These are phyloP conservation scores for Pleurotus citrinopileatus DNA, from an alignment of 768 basidiomycete species.

Conservation along the genomic window DNA sequence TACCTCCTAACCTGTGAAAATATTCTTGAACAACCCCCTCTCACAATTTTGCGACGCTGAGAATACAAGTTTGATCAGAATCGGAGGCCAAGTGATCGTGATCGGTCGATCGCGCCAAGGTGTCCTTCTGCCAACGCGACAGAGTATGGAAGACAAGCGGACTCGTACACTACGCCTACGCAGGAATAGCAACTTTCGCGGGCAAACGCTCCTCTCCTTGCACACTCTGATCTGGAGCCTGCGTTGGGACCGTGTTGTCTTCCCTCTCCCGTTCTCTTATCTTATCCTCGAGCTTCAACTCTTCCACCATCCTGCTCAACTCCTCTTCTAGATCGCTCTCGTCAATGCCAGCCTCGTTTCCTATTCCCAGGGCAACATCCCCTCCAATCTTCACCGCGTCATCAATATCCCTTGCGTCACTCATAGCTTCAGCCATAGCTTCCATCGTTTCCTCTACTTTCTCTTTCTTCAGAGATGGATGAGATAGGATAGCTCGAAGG, in stretches of 20 bases:
- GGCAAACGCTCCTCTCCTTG: neutral
- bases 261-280: slow-evolving; percentile 20
- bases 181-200: slow-evolving; percentile 16
- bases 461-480: slow-evolving; percentile 78
- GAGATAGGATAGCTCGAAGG: slow-evolving; percentile 68
- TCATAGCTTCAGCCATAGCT: slow-evolving; percentile 77
- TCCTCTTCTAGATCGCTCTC: slow-evolving; percentile 61
- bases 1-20: too few relatives aligned
- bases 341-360: slow-evolving; percentile 42
- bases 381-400: slow-evolving; percentile 69
- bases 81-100: too few relatives aligned
- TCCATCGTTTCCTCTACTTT: slow-evolving; percentile 86
- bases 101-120: too few relatives aligned
- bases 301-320: slow-evolving; percentile 47
- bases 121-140: too few relatives aligned
- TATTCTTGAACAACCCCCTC: too few relatives aligned
- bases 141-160: too few relatives aligned
- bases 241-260: slow-evolving; percentile 6
- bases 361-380: slow-evolving; percentile 53
- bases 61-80: too few relatives aligned
- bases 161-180: too few relatives aligned
- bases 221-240: neutral
- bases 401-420: slow-evolving; percentile 81
- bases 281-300: slow-evolving; percentile 24
- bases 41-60: too few relatives aligned